Conservation (phyloP, 2,329 filamentous ascomycete species). For the Dactylonectria macrodidyma region DNA sequence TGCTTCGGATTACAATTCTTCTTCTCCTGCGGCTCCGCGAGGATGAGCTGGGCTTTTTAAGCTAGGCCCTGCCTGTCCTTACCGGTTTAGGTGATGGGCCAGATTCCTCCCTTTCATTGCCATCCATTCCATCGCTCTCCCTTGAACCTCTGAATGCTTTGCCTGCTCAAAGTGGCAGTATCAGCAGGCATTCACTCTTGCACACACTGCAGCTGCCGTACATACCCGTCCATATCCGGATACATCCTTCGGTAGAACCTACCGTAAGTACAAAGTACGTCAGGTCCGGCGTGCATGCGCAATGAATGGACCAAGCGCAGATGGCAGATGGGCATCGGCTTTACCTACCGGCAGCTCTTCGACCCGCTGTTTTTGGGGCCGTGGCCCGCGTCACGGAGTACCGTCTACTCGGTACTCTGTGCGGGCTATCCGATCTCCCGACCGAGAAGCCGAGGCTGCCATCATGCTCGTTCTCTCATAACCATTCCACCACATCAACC, state of each 20-base stretch:
- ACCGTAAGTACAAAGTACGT: background rate
- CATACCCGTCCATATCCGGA: background rate
- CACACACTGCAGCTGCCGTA: background rate
- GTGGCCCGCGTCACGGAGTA: background rate
- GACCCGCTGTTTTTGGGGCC: constrained; percentile 2
- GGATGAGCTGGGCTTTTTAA: background rate
- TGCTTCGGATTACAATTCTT: background rate
- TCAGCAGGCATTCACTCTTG: background rate
- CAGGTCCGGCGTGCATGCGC: constrained; percentile 3
- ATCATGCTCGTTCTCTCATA: background rate
- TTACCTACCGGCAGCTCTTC: background rate
- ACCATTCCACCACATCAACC: background rate
- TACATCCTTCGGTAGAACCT: no score
- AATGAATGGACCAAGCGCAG: background rate
- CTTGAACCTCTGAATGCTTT: background rate
- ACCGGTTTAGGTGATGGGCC: background rate
- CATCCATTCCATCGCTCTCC: constrained; percentile 6
- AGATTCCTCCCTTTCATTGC: background rate
- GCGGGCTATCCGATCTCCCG: constrained; percentile 39
- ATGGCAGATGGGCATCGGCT: background rate
- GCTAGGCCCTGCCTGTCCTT: background rate
- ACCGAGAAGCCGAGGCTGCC: constrained; percentile 48
- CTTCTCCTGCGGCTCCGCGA: constrained; percentile 1
- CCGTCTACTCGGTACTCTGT: constrained; percentile 13
- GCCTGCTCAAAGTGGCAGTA: background rate